Evolutionary conservation across 495 filamentous ascomycete species (phyloP).

Genomic region (Penicillium salamii): DNA sequence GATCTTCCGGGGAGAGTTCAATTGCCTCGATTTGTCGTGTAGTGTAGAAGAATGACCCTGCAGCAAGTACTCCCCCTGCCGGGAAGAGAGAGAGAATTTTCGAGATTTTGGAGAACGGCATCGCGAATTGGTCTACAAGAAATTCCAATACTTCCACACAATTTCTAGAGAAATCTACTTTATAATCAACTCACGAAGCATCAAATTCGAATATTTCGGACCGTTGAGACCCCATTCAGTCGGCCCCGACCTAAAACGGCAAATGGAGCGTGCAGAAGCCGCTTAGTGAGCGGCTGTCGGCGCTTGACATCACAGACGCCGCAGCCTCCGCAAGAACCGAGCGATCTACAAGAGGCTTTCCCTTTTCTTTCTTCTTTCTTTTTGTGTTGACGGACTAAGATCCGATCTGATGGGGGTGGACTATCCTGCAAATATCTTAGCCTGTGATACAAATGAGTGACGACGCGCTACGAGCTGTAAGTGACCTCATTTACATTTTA

Average conservation of each 20-base stretch:
- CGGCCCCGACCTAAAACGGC: conserved; percentile 3
- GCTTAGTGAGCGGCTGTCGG: not conserved
- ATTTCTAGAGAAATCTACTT: too few species aligned
- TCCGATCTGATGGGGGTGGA: too few species aligned
- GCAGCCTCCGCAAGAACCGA: not conserved
- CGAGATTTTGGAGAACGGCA: not conserved
- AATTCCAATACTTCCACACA: too few species aligned
- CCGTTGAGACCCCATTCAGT: too few species aligned
- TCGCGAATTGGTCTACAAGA: not conserved
- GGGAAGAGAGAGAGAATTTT: not conserved
- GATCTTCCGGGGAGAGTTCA: conserved; percentile 46
- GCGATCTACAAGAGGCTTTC: not conserved
- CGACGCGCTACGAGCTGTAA: conserved; percentile 14
- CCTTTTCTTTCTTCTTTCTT: not conserved
- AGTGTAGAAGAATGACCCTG: conserved; percentile 2
- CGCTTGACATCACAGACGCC: not conserved
- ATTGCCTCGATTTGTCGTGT: conserved; percentile 10
- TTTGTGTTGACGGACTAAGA: too few species aligned
- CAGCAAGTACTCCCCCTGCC: not conserved
- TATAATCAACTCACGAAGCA: not conserved
- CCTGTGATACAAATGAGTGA: conserved; percentile 5
- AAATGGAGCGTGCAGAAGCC: not conserved
- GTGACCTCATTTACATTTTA: too few species aligned
- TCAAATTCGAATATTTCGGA: too few species aligned
- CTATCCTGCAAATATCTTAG: not conserved